Evolutionary conservation across 2,329 filamentous ascomycete genomes (phyloP), one percentile per base, ranked within the genome.

Genomic region (Claviceps paspali): DNA sequence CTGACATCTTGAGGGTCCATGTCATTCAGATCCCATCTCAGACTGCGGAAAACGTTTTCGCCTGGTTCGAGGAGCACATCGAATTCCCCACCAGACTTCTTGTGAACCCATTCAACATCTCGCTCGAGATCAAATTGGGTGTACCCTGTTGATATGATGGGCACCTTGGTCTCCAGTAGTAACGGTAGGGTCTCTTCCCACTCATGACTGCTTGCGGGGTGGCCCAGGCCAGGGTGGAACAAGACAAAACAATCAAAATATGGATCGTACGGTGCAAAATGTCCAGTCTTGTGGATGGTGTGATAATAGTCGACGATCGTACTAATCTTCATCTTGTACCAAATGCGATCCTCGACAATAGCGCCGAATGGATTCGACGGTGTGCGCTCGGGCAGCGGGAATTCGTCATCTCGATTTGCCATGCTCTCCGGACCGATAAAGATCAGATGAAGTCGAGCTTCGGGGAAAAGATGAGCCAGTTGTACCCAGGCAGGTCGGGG

Each of bases 301-400:
- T 98, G 88, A 64, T 92, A 98, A 63, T 98, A 95, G 49, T 98
- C 91, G 36, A 96, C 88, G 52, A 87, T 94, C 1, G 92, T 98
- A 56, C 81, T 91, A 52, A 98, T 93, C 66, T 98, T 98, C 75
- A 96, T 77, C 47, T 81, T 79, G 38, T 81, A 77, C 53, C 81
- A 84, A 7, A 98, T 70, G 36, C 88, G 77, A 57, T 93, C 88
- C 61, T 98, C 92, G 11, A 95, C 75, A 36, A 98, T 71, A n/a
- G 83, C 84, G 29, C 91, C 91, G 49, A 87, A 98, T 1, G 91
- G 91, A 54, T 98, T 98, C 8, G 67, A 63, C 0, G 87, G 67
- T 2, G 85, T 95, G 39, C 87, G 78, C 47, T 82, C 73, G 1
- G 92, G 91, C 2, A 96, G 69, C 1, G 91, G 91, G 53, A 92